Evolutionary conservation across 768 basidiomycete genomes (phyloP).

Genomic region (Termitomyces sp.): DNA sequence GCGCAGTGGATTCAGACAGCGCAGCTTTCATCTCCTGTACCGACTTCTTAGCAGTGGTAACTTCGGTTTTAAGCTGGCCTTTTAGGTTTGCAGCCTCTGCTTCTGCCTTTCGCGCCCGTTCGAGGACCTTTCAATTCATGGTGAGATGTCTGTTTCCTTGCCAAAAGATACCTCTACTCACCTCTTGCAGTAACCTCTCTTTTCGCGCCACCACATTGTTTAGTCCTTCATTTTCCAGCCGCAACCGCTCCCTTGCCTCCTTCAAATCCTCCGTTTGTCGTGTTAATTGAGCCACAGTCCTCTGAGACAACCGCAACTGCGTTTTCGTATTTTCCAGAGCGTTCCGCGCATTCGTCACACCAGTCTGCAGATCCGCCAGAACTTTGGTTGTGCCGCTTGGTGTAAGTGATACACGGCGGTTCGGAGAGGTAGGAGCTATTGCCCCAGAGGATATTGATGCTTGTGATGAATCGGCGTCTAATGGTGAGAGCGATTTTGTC

Average conservation of each 20-base stretch:
- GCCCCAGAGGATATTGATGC: constrained; percentile 35
- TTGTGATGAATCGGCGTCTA: constrained; percentile 32
- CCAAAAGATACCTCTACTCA: constrained; percentile 25
- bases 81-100: constrained; percentile 67
- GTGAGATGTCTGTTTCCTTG: not conserved
- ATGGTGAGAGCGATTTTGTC: constrained; percentile 26
- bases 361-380: constrained; percentile 81
- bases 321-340: constrained; percentile 85
- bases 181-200: constrained; percentile 84
- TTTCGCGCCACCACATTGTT: constrained; percentile 88
- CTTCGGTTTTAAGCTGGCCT: constrained; percentile 70
- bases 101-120: constrained; percentile 85
- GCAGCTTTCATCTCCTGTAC: constrained; percentile 78
- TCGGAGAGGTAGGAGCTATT: constrained; percentile 50
- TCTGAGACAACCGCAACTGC: constrained; percentile 77
- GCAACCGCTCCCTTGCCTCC: constrained; percentile 76
- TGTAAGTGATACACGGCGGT: constrained; percentile 55
- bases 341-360: constrained; percentile 72
- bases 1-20: constrained; percentile 68
- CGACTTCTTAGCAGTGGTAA: constrained; percentile 66
- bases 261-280: constrained; percentile 87
- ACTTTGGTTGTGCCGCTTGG: constrained; percentile 86
- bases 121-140: constrained; percentile 54
- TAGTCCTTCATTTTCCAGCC: constrained; percentile 83
- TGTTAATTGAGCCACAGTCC: constrained; percentile 80